Evolutionary conservation across 805 yeast species (phyloP), one percentile per base, ranked within the genome.

Genomic region (Monosporozyma unispora): DNA sequence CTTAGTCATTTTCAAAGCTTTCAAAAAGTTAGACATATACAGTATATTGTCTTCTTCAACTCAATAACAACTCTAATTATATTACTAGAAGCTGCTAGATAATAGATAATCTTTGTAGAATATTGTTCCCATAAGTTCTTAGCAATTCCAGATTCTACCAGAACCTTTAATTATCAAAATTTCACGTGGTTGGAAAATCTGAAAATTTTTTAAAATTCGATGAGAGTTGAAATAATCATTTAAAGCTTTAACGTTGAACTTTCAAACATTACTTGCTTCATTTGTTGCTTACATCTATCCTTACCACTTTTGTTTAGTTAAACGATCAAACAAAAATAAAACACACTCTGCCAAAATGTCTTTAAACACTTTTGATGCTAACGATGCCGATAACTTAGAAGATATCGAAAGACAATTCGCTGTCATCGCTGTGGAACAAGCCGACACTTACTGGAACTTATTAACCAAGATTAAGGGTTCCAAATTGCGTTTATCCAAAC

Each of bases 371-470:
- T 87, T 88, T 64, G 79, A 84, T 61, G 90, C 99, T 18, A 96
- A 93, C 62, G 77, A 75, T 51, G 97, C 99, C 44, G 96, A 93
- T 53, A 93, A 93, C 73, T 75, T 87, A 60, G 98, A 91, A 70
- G 96, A 88, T 60, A 88, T 93, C 62, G 99, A 93, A 70, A 88
- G 81, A 76, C 98, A 93, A 72, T 93, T 93, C 63, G 98, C 99
- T 40, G 99, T 93, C 52, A 87, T 85, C 70, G 99, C 98, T 4
- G 99, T 93, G 16, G 82, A 79, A 68, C 98, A 93, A 67, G 93
- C 96, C 51, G 95, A 88, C 63, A 83, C 96, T 1, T 93, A 91
- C 77, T 93, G 96, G 96, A 75, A 76, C 45, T 68, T 93, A 51
- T 70, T 93, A 49, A 77, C 77, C 50, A 79, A 80, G 57, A 71